phyloP scores from a whole-genome alignment of 2,329 filamentous ascomycete genomes.

The Claviceps maximensis region DNA sequence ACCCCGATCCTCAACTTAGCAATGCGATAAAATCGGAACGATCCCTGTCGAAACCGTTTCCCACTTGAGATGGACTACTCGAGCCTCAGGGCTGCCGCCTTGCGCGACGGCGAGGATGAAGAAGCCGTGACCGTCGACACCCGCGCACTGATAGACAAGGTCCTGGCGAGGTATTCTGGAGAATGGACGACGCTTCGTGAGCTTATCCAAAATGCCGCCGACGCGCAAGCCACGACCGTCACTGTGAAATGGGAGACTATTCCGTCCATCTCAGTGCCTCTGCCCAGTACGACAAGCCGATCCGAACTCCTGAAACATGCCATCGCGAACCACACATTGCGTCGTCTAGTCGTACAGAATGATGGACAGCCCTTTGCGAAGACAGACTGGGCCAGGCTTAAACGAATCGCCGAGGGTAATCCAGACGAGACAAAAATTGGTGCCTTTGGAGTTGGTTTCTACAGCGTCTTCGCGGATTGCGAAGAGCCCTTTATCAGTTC shows the following conservation, averaged over 20 bases:
- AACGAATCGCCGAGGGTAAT: slow-evolving; percentile 97
- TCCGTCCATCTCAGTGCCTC: slow-evolving; percentile 66
- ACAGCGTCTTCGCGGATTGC: slow-evolving; percentile 95
- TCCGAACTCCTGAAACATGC: slow-evolving; percentile 70
- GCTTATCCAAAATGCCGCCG: slow-evolving; percentile 95
- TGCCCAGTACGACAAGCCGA: slow-evolving; percentile 49
- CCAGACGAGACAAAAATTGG: slow-evolving; percentile 98
- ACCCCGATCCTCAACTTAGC: neutral
- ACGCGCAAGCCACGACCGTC: slow-evolving; percentile 82
- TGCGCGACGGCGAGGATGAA: slow-evolving; percentile 77
- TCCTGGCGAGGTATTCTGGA: slow-evolving; percentile 87
- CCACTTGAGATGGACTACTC: slow-evolving; percentile 55
- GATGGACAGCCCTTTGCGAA: slow-evolving; percentile 78
- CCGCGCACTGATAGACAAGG: slow-evolving; percentile 91
- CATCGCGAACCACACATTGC: slow-evolving; percentile 72
- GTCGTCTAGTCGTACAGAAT: slow-evolving; percentile 81
- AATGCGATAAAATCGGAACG: neutral
- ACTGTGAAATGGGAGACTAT: slow-evolving; percentile 85
- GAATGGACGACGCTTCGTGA: slow-evolving; percentile 88
- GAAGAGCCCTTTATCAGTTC: slow-evolving; percentile 96
- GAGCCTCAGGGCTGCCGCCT: slow-evolving; percentile 71
- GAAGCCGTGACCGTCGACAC: slow-evolving; percentile 98
- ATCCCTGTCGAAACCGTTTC: neutral
- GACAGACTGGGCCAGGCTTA: slow-evolving; percentile 86
- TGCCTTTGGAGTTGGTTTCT: slow-evolving; percentile 96